Evolutionary conservation across 208 protist species (phyloP), one percentile per base, ranked within the genome.

Genomic region (Trypanosoma lewisi): DNA sequence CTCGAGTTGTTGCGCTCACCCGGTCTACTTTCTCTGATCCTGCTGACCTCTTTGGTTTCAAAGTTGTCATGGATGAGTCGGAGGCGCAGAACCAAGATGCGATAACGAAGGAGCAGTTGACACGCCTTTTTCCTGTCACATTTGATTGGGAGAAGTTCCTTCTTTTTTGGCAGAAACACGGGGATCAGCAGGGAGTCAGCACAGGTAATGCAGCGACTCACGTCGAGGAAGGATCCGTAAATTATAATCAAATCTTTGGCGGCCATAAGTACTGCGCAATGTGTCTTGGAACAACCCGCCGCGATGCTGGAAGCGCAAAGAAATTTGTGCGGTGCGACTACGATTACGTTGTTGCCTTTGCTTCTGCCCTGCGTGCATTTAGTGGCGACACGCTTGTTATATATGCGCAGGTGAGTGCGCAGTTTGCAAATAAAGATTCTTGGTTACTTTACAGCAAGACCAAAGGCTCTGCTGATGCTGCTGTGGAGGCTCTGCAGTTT

Each of bases 271-370:
- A 80, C 67, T 73, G 61, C 19, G 83, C 81, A 19, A 88, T 89
- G 81, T 85, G 78, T 41, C 72, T 95, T 50, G 89, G 89, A 41
- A 95, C 89, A 8, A 95, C 89, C 16, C 78, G 82, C 16, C 75
- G 70, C 19, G 89, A 95, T 50, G 89, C 89, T 7, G 85, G 85
- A 47, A 84, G 80, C 28, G 84, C 80, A 4, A 70, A 72, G 31
- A 49, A 53, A 4, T 95, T 95, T 62, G 71, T 52, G 5, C 77
- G 77, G 2, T 85, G 82, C 51, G 89, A 95, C 60, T 90, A 83
- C 65, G 80, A 87, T 54, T 93, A 90, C 65, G 82, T 80, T 61
- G 70, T 87, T 8, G 74, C 70, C 39, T 89, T 91, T 56, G 80
- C 78, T 4, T 74, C 89, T 70, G 76, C 82, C 25, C 30, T 89